Conservation (phyloP, 148 eudicot species). For the Rhododendron vialii region DNA sequence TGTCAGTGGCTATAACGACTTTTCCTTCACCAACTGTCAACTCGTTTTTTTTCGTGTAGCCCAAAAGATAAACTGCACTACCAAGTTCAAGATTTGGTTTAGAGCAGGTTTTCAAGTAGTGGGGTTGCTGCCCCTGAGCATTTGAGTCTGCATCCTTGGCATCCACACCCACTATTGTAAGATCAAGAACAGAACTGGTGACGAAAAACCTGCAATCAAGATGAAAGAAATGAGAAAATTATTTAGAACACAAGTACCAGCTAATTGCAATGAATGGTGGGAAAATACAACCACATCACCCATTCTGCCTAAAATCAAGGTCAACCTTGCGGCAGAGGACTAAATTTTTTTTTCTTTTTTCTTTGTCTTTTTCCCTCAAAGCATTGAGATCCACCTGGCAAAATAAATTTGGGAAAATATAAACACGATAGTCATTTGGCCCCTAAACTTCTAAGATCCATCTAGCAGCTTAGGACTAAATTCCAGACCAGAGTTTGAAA, state of each 20-base stretch:
- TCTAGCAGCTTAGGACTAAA: not conserved
- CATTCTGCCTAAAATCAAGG: not conserved
- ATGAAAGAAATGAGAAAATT: not conserved
- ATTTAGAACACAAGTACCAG: not conserved
- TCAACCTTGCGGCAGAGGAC: not conserved
- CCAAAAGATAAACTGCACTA: constrained; percentile 66
- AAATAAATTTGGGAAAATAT: not conserved
- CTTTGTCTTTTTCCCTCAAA: not conserved
- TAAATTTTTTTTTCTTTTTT: not conserved
- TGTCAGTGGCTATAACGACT: constrained; percentile 92
- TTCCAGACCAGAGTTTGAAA: not conserved
- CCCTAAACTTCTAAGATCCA: not conserved
- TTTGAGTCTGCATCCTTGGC: constrained; percentile 68
- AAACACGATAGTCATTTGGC: not conserved
- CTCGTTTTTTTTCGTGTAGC: constrained; percentile 60
- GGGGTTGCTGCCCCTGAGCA: constrained; percentile 59
- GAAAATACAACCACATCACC: not conserved
- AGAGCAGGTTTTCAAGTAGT: constrained; percentile 67
- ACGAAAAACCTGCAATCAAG: constrained; percentile 68
- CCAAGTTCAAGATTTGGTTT: constrained; percentile 81
- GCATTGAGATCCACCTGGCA: not conserved
- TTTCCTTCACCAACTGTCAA: constrained; percentile 86
- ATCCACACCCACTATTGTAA: constrained; percentile 89
- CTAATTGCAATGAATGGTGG: not conserved
- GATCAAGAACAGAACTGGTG: constrained; percentile 93